Conservation (phyloP, 164 flowering plant species). For the Tetracentron sinense region DNA sequence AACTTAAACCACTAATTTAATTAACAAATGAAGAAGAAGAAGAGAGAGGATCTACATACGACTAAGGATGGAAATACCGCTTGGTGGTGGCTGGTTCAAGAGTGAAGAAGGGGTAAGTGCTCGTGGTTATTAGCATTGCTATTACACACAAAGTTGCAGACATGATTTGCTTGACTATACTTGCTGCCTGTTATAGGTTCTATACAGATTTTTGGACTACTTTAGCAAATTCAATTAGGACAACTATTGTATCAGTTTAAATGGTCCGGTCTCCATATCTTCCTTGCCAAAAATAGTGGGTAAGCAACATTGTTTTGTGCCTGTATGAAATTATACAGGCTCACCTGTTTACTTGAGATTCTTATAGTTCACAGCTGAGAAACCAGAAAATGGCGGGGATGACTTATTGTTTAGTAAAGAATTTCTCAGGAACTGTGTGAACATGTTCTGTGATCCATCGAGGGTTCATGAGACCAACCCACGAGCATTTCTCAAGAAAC, state of each 20-base stretch:
- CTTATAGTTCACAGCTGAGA: conserved; percentile 46
- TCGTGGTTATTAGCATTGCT: not conserved
- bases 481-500: conserved; percentile 54
- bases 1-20: too few species aligned
- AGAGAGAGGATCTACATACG: too few species aligned
- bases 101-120: conserved; percentile 66
- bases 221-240: conserved; percentile 96
- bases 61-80: too few species aligned
- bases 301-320: conserved; percentile 30
- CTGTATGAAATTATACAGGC: not conserved
- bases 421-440: conserved; percentile 53
- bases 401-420: conserved; percentile 62
- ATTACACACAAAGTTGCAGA: not conserved
- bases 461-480: conserved; percentile 39
- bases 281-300: conserved; percentile 73
- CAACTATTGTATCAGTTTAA: conserved; percentile 67
- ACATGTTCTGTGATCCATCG: conserved; percentile 57
- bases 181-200: conserved; percentile 43
- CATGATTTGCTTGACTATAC: not conserved
- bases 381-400: conserved; percentile 48
- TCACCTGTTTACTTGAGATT: conserved; percentile 3
- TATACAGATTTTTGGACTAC: conserved; percentile 86
- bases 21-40: too few species aligned
- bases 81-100: too few species aligned
- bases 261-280: conserved; percentile 66